These are phyloP conservation scores for Amanita pseudoporphyria DNA, from an alignment of 768 basidiomycete species.

Conservation along the genomic window DNA sequence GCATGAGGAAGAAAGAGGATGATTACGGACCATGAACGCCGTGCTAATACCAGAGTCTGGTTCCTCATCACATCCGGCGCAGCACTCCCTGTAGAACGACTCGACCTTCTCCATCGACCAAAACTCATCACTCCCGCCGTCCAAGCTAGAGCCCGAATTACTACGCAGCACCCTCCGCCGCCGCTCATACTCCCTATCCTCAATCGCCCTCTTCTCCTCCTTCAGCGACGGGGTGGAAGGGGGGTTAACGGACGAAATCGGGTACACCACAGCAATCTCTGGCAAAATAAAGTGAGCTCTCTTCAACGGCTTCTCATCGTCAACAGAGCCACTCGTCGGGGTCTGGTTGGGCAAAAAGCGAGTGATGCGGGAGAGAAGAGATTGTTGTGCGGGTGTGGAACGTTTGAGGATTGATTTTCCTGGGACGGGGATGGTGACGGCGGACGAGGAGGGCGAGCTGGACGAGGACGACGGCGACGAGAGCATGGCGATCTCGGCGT, in stretches of 20 bases:
- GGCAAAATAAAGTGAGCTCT: constrained; percentile 89
- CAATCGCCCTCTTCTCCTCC: constrained; percentile 76
- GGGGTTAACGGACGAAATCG: constrained; percentile 77
- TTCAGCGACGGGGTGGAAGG: constrained; percentile 71
- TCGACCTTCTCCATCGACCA: constrained; percentile 84
- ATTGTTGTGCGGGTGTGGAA: constrained; percentile 57
- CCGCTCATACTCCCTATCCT: constrained; percentile 64
- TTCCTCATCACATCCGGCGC: constrained; percentile 63
- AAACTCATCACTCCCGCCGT: constrained; percentile 45
- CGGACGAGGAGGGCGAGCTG: constrained; percentile 66
- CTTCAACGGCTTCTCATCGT: constrained; percentile 57
- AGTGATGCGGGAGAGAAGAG: constrained; percentile 66
- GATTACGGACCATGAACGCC: constrained; percentile 65
- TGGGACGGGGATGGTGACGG: constrained; percentile 69
- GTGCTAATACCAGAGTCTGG: constrained; percentile 55
- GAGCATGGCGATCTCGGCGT: constrained; percentile 16
- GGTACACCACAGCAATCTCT: constrained; percentile 79
- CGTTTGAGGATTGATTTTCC: constrained; percentile 78
- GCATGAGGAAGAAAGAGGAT: not conserved
- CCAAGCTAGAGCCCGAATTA: constrained; percentile 28
- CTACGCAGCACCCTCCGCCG: constrained; percentile 56
- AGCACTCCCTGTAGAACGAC: constrained; percentile 82
- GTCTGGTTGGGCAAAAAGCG: constrained; percentile 59
- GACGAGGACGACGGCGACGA: constrained; percentile 36
- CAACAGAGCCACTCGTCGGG: constrained; percentile 16